phyloP scores from a whole-genome alignment of 2,329 filamentous ascomycete species.

The Verticillium zaregamsianum region DNA sequence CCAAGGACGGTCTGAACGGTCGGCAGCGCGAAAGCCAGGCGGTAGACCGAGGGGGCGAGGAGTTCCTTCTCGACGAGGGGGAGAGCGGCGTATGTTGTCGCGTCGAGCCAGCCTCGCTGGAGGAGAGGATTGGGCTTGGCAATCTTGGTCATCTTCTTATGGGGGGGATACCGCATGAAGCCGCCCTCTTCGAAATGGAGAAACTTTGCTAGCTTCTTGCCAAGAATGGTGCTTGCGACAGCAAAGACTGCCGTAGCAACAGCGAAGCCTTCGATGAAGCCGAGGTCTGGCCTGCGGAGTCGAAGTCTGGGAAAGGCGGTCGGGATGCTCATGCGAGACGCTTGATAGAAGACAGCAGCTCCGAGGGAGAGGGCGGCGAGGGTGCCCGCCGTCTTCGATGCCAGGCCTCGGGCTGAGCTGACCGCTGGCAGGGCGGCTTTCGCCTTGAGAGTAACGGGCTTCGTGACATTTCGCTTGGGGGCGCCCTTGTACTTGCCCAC shows the following conservation, averaged over 20 bases:
- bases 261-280: constrained; percentile 33
- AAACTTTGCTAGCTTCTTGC: constrained; percentile 24
- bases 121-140: constrained; percentile 32
- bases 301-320: constrained; percentile 12
- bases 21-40: constrained; percentile 44
- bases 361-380: constrained; percentile 15
- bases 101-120: constrained; percentile 43
- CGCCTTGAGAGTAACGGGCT: constrained; percentile 17
- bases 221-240: constrained; percentile 23
- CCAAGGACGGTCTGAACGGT: constrained; percentile 39
- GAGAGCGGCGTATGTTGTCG: constrained; percentile 41
- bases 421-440: constrained; percentile 2
- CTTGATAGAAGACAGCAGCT: constrained; percentile 16
- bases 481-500: constrained; percentile 33
- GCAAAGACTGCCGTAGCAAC: constrained; percentile 28
- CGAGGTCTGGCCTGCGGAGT: constrained; percentile 3
- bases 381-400: constrained; percentile 11
- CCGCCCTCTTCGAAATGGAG: constrained; percentile 26
- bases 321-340: constrained; percentile 9
- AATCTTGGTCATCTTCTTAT: constrained; percentile 32
- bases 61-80: constrained; percentile 35
- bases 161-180: constrained; percentile 29
- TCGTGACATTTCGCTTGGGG: constrained; percentile 14
- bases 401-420: constrained; percentile 7
- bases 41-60: constrained; percentile 39